Percentiles rank a stretch among this genome's conserved stretches.
Conservation (phyloP, 192 early-diverging fungal genomes). For the Backusella parvicylindrica region DNA sequence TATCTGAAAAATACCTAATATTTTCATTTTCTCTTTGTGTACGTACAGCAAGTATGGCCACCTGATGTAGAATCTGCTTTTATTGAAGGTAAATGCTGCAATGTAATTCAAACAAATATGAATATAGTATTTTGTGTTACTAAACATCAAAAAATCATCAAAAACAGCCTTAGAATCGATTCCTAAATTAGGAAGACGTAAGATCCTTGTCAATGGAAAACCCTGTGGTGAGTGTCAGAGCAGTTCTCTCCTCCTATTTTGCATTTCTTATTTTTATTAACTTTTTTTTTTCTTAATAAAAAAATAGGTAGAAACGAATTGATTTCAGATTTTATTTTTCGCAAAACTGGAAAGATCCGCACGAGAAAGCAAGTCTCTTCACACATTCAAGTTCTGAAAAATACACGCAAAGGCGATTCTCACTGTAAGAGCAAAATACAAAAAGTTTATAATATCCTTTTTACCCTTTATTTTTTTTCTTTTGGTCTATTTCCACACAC, state of each 20-base stretch:
- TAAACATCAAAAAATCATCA: not conserved
- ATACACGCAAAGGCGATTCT: slow-evolving; percentile 59
- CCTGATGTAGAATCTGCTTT: slow-evolving; percentile 57
- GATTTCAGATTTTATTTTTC: slow-evolving; percentile 70
- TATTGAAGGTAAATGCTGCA: slow-evolving; percentile 47
- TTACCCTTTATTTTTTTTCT: not conserved
- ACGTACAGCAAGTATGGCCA: slow-evolving; percentile 51
- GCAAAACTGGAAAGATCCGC: slow-evolving; percentile 59
- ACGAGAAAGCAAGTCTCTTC: slow-evolving; percentile 79
- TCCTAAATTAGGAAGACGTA: slow-evolving; percentile 50
- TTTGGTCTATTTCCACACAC: not conserved
- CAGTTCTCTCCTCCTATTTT: not conserved
- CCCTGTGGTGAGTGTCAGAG: slow-evolving; percentile 36
- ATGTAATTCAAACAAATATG: not conserved
- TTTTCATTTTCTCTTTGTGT: not conserved
- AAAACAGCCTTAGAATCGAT: slow-evolving; percentile 43
- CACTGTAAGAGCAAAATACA: slow-evolving; percentile 42
- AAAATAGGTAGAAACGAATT: slow-evolving; percentile 66
- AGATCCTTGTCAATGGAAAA: slow-evolving; percentile 51
- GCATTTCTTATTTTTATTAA: slow-evolving; percentile 28
- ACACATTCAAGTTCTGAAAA: slow-evolving; percentile 76
- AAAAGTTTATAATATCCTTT: not conserved
- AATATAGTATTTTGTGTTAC: slow-evolving; percentile 1
- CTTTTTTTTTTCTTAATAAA: slow-evolving; percentile 27
- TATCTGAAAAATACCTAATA: not conserved